phyloP scores from a whole-genome alignment of 2,329 filamentous ascomycete genomes.

The Dactylonectria estremocensis region DNA sequence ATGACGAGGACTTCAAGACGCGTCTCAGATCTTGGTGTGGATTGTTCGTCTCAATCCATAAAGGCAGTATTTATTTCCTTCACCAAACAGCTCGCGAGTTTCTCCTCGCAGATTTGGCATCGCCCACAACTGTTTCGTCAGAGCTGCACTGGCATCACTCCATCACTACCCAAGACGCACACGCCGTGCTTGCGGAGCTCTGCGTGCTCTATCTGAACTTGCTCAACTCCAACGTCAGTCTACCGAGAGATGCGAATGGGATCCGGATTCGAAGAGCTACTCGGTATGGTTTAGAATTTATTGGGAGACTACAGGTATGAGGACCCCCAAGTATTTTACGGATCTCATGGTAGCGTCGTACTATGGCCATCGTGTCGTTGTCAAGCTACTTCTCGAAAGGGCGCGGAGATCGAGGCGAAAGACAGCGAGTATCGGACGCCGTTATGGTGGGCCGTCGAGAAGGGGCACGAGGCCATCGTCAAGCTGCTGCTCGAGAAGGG shows the following conservation, averaged over 20 bases:
- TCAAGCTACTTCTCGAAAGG: too few relatives aligned
- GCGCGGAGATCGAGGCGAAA: too few relatives aligned
- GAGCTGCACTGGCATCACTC: neutral
- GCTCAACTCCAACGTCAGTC: neutral
- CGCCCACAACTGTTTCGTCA: neutral
- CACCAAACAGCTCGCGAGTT: slow-evolving; percentile 53
- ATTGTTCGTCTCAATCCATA: slow-evolving; percentile 49
- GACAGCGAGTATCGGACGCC: too few relatives aligned
- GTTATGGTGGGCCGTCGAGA: too few relatives aligned
- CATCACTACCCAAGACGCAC: neutral
- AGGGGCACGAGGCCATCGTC: too few relatives aligned
- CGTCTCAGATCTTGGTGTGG: slow-evolving; percentile 47
- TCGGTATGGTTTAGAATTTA: neutral
- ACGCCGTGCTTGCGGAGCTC: neutral
- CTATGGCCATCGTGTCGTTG: too few relatives aligned
- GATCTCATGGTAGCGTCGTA: too few relatives aligned
- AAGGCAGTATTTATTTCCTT: slow-evolving; percentile 13
- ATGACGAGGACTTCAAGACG: slow-evolving; percentile 34
- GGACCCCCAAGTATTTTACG: neutral
- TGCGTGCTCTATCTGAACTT: neutral
- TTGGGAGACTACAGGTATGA: neutral
- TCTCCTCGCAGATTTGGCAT: slow-evolving; percentile 23
- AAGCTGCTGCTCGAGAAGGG: too few relatives aligned
- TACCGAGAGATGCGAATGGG: neutral
- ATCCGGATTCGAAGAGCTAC: neutral